These are phyloP conservation scores for Emiliania huxleyi DNA, from an alignment of 78 protist genomes.

Conservation along the genomic window DNA sequence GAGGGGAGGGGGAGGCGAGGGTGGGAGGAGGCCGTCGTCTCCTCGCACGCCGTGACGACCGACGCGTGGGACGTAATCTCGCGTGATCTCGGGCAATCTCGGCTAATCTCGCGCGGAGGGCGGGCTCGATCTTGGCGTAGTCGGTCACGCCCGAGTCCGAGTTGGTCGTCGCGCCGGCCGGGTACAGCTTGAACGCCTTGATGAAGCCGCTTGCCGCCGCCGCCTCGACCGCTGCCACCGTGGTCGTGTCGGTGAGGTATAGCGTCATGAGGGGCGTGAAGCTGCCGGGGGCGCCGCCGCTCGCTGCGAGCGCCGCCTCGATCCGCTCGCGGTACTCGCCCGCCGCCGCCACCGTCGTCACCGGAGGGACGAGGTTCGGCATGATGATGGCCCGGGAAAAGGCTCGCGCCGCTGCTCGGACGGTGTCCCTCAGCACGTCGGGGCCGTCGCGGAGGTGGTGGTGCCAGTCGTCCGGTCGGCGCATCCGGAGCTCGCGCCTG, in stretches of 20 bases:
- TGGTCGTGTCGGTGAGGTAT: conserved; percentile 36
- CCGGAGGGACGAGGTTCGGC: conserved; percentile 41
- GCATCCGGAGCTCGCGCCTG: neutral
- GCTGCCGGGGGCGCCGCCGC: neutral
- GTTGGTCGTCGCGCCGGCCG: conserved; percentile 52
- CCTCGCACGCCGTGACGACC: conserved; percentile 34
- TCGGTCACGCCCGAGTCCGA: conserved; percentile 25
- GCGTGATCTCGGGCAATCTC: too few relatives aligned
- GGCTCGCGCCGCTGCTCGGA: neutral
- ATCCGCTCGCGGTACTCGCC: neutral
- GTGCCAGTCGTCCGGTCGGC: conserved; percentile 33
- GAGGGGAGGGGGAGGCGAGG: too few relatives aligned
- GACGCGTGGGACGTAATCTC: neutral
- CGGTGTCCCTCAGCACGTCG: conserved; percentile 9
- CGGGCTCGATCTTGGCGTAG: neutral
- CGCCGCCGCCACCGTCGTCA: neutral
- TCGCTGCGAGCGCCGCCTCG: neutral
- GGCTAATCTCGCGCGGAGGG: too few relatives aligned
- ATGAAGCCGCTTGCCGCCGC: neutral
- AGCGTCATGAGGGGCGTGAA: conserved; percentile 31
- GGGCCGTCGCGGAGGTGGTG: conserved; percentile 46
- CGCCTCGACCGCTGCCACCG: neutral
- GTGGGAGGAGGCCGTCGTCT: too few relatives aligned
- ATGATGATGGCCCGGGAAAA: neutral
- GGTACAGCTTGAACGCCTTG: conserved; percentile 38